Percentiles rank a stretch among this genome's conserved stretches.
These are phyloP conservation scores for Heracleum sosnowskyi DNA, from an alignment of 129 eudicot genomes.

Conservation along the genomic window DNA sequence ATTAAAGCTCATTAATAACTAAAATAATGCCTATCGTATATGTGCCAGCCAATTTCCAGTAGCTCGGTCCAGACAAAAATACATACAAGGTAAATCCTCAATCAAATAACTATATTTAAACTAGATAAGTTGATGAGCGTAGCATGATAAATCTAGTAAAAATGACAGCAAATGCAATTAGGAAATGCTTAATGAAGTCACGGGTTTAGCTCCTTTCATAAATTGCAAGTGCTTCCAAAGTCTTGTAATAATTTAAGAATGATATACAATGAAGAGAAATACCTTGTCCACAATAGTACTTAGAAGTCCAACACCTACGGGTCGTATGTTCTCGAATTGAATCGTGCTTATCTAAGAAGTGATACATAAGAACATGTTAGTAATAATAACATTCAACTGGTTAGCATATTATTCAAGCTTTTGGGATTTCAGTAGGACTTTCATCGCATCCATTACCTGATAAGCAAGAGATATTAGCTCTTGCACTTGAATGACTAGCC, in stretches of 20 bases:
- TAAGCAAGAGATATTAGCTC: slow-evolving; percentile 95
- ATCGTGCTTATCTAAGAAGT: slow-evolving; percentile 80
- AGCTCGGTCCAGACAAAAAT: background rate
- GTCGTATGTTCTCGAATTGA: slow-evolving; percentile 90
- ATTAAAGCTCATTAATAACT: background rate
- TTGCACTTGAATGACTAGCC: slow-evolving; percentile 89
- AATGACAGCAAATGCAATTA: background rate
- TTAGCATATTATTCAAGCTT: slow-evolving; percentile 1
- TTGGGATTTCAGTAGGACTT: background rate
- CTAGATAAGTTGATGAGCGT: background rate
- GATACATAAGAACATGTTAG: slow-evolving; percentile 16
- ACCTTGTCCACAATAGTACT: slow-evolving; percentile 93
- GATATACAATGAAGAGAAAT: slow-evolving; percentile 18
- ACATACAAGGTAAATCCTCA: background rate
- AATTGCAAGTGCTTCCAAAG: slow-evolving; percentile 3
- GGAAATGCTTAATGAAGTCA: background rate
- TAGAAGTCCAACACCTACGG: slow-evolving; percentile 73
- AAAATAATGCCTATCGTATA: background rate
- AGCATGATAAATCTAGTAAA: background rate
- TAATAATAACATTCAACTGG: slow-evolving; percentile 4
- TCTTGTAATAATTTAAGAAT: background rate
- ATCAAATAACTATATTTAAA: background rate
- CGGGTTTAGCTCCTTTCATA: background rate
- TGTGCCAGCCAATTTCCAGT: background rate
- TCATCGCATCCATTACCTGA: slow-evolving; percentile 45